Percentiles rank a stretch among this genome's conserved stretches.
These are phyloP conservation scores for Fusarium albidum DNA, from an alignment of 2,329 filamentous ascomycete species.

Conservation along the genomic window DNA sequence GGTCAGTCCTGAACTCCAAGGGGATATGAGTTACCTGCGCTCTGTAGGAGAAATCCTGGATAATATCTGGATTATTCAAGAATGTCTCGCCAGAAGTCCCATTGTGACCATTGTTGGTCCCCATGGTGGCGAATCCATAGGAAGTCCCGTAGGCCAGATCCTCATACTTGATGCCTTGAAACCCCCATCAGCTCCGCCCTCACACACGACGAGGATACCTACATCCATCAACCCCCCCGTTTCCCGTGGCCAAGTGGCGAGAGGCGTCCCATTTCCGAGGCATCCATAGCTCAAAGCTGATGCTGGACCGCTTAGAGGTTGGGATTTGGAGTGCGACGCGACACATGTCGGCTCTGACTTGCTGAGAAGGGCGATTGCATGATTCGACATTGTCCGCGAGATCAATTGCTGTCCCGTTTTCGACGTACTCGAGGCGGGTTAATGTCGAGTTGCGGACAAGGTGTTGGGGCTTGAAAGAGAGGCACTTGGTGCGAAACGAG, in stretches of 20 bases:
- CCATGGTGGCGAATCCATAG: constrained; percentile 54
- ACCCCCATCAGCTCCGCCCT: neutral
- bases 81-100: constrained; percentile 43
- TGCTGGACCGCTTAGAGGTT: constrained; percentile 31
- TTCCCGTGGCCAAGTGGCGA: constrained; percentile 56
- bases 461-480: neutral
- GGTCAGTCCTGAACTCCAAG: neutral
- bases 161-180: constrained; percentile 53
- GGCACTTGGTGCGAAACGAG: constrained; percentile 10
- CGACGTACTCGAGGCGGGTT: constrained; percentile 14
- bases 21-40: constrained; percentile 4
- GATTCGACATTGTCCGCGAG: constrained; percentile 11
- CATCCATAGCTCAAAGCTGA: constrained; percentile 54
- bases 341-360: constrained; percentile 10
- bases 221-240: constrained; percentile 57
- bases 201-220: constrained; percentile 14
- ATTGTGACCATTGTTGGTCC: constrained; percentile 60
- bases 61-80: constrained; percentile 45
- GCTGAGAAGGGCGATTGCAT: constrained; percentile 18
- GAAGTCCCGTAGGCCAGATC: constrained; percentile 46
- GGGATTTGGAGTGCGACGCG: constrained; percentile 17
- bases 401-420: neutral
- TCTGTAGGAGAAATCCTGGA: constrained; percentile 48
- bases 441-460: constrained; percentile 15
- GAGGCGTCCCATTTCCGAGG: constrained; percentile 52